phyloP scores from a whole-genome alignment of 2,329 filamentous ascomycete species.

The Aulographum hederae region DNA sequence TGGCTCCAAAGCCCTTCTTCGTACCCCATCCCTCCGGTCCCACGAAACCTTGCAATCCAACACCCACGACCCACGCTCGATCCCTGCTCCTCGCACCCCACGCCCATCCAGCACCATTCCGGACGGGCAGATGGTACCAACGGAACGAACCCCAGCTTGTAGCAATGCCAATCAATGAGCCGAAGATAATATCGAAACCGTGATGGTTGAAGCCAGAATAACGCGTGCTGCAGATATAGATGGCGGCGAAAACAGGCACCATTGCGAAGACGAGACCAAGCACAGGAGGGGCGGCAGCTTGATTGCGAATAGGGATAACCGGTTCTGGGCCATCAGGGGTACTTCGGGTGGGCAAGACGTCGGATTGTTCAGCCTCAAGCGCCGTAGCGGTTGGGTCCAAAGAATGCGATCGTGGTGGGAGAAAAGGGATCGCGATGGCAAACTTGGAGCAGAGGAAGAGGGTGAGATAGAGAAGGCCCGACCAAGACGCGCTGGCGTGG shows the following conservation, averaged over 20 bases:
- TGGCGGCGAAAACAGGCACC: conserved; percentile 53
- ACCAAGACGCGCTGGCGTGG: conserved; percentile 38
- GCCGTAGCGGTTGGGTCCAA: not conserved
- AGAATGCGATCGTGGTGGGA: not conserved
- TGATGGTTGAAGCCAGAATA: conserved; percentile 83
- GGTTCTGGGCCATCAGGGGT: not conserved
- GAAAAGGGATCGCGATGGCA: conserved; percentile 1
- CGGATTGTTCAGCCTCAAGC: not conserved
- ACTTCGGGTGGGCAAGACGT: not conserved
- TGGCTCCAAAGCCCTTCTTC: not conserved
- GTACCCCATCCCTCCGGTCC: conserved; percentile 25
- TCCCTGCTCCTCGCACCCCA: conserved; percentile 63
- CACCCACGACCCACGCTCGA: conserved; percentile 62
- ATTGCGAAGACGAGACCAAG: conserved; percentile 56
- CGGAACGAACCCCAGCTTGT: conserved; percentile 60
- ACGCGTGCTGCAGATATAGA: conserved; percentile 70
- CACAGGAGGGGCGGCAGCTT: conserved; percentile 66
- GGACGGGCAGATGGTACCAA: conserved; percentile 70
- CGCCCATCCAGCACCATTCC: conserved; percentile 67
- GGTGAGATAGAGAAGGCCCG: conserved; percentile 39
- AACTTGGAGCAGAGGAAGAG: conserved; percentile 41
- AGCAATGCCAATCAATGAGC: conserved; percentile 58
- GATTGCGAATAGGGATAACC: conserved; percentile 39
- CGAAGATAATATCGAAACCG: conserved; percentile 80
- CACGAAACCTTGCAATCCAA: conserved; percentile 33